phyloP scores from a whole-genome alignment of 2,329 filamentous ascomycete genomes.

The Coniella vitis region DNA sequence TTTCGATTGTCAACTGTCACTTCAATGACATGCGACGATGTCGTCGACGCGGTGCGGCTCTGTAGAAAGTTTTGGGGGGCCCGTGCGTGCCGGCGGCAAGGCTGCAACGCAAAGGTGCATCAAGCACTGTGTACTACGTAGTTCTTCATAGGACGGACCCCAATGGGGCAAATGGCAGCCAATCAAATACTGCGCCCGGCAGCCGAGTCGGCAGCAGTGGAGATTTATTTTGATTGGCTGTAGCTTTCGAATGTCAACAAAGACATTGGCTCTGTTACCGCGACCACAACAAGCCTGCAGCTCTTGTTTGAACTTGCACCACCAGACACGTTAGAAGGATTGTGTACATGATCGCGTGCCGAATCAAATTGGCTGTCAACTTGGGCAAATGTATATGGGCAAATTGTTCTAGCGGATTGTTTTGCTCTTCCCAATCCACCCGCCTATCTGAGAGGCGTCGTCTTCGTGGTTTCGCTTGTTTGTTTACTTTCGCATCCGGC shows the following conservation, averaged over 20 bases:
- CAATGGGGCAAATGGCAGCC: not conserved
- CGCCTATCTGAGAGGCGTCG: no score
- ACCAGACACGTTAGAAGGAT: not conserved
- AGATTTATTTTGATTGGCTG: slow-evolving; percentile 18
- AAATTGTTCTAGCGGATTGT: no score
- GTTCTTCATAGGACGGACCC: not conserved
- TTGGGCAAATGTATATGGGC: no score
- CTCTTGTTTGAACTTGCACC: not conserved
- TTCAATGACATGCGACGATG: not conserved
- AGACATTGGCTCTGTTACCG: slow-evolving; percentile 3
- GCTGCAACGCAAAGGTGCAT: no score
- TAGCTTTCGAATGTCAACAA: slow-evolving; percentile 16
- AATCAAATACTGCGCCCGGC: not conserved
- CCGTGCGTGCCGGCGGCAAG: slow-evolving; percentile 4
- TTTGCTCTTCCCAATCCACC: no score
- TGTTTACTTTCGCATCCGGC: no score
- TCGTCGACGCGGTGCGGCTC: not conserved
- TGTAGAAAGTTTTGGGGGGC: slow-evolving; percentile 12
- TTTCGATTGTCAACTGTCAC: not conserved
- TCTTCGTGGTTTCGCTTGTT: no score
- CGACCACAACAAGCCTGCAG: slow-evolving; percentile 1
- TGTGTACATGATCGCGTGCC: slow-evolving; percentile 2
- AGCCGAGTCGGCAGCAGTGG: no score
- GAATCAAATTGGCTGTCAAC: no score
- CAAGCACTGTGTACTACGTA: no score